These are phyloP conservation scores for Yueomyces sp. DNA, from an alignment of 1,139 yeast genomes.

Conservation along the genomic window DNA sequence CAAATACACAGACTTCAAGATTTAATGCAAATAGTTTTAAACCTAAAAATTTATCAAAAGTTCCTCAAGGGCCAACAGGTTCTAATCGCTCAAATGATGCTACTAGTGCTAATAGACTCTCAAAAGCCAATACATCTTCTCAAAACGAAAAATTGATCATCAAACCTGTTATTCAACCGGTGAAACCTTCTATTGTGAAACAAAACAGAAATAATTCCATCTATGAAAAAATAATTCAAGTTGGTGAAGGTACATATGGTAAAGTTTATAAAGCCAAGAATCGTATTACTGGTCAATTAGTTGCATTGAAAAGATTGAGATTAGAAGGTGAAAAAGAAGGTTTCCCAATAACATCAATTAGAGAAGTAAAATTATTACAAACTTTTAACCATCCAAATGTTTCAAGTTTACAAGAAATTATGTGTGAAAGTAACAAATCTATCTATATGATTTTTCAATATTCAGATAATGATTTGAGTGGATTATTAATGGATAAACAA, in stretches of 20 bases:
- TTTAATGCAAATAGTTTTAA: no score
- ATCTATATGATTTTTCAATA: constrained; percentile 89
- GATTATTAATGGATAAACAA: constrained; percentile 68
- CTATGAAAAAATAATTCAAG: constrained; percentile 31
- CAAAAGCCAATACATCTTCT: no score
- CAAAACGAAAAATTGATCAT: no score
- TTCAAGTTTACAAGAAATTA: constrained; percentile 75
- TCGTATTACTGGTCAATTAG: constrained; percentile 48
- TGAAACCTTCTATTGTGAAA: background rate
- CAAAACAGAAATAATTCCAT: constrained; percentile 13
- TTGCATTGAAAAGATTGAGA: constrained; percentile 74
- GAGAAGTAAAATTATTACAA: constrained; percentile 82
- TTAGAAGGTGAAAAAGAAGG: constrained; percentile 88
- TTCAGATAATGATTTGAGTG: constrained; percentile 87
- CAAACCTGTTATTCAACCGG: background rate
- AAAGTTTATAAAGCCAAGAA: constrained; percentile 48
- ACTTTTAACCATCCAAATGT: constrained; percentile 76
- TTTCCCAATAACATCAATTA: constrained; percentile 87
- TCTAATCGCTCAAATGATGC: no score
- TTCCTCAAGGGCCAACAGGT: no score
- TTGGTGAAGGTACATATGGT: constrained; percentile 81
- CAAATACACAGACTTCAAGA: no score
- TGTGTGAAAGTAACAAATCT: constrained; percentile 62
- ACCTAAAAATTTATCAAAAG: no score
- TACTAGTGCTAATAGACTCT: no score